phyloP scores from a whole-genome alignment of 192 early-diverging fungal genomes.

The Allomyces macrogynus region DNA sequence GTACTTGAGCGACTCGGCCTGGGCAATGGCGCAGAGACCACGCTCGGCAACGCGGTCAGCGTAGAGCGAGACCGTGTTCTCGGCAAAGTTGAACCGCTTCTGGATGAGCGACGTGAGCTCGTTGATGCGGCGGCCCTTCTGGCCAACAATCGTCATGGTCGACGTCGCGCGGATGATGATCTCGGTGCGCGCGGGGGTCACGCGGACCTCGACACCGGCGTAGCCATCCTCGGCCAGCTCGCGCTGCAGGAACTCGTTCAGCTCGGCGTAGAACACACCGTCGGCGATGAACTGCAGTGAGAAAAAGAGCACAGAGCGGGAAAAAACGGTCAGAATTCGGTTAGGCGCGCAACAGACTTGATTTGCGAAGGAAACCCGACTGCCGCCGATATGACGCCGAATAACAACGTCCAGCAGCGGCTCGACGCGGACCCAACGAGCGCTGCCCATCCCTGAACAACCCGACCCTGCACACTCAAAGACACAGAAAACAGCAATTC shows the following conservation, averaged over 20 bases:
- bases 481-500: no score
- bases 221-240: constrained; percentile 95
- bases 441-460: no score
- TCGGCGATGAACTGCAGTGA: constrained; percentile 79
- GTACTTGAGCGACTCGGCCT: constrained; percentile 95
- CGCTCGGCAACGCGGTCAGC: constrained; percentile 93
- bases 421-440: no score
- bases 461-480: no score
- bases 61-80: constrained; percentile 95
- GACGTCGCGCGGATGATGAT: constrained; percentile 98
- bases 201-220: constrained; percentile 98
- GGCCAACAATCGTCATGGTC: constrained; percentile 93
- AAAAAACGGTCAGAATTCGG: no score
- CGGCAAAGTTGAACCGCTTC: constrained; percentile 98
- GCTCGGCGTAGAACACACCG: constrained; percentile 99
- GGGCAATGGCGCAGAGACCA: constrained; percentile 94
- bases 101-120: constrained; percentile 94
- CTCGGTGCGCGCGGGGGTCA: constrained; percentile 95
- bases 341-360: no score
- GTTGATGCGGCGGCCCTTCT: constrained; percentile 95
- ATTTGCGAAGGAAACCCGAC: no score
- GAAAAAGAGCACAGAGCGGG: no score
- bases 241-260: constrained; percentile 98
- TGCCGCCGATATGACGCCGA: no score
- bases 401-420: no score